phyloP scores from a whole-genome alignment of 345 rosid species.

The Syzygium aqueum region DNA sequence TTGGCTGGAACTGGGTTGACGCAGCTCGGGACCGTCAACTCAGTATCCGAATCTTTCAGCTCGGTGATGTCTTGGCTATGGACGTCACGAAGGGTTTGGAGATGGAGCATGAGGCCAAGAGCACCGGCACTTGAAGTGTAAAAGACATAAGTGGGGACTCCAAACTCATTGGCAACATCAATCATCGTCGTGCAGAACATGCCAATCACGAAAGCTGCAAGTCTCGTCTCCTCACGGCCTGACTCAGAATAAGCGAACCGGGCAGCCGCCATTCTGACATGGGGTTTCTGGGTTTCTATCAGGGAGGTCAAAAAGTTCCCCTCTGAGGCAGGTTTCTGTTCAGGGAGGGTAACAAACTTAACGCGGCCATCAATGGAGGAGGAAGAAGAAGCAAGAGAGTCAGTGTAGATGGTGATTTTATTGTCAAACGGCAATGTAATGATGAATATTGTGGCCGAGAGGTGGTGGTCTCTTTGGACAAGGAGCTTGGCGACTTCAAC shows the following conservation, averaged over 20 bases:
- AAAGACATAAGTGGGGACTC: constrained; percentile 37
- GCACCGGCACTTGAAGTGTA: constrained; percentile 30
- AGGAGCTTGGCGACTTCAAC: constrained; percentile 36
- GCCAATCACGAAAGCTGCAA: constrained; percentile 47
- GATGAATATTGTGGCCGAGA: constrained; percentile 41
- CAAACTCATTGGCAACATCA: constrained; percentile 36
- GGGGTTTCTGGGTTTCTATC: constrained; percentile 19
- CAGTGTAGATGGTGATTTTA: not conserved
- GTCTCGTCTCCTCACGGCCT: constrained; percentile 12
- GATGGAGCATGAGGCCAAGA: constrained; percentile 14
- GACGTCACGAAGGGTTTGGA: constrained; percentile 8
- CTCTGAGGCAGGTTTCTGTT: not conserved
- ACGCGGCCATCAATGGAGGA: constrained; percentile 16
- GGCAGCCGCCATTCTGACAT: not conserved
- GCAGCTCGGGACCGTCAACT: constrained; percentile 20
- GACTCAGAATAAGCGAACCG: not conserved
- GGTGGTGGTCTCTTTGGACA: constrained; percentile 21
- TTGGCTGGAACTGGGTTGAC: constrained; percentile 22
- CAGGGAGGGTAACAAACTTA: constrained; percentile 21
- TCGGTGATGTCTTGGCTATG: constrained; percentile 10
- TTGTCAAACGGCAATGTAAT: constrained; percentile 5
- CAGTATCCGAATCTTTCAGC: constrained; percentile 21
- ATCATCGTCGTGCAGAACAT: constrained; percentile 41
- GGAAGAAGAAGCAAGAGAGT: not conserved
- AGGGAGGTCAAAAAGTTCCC: not conserved